phyloP scores from a whole-genome alignment of 225 moss, liverwort and hornwort species.

The Takakia lepidozioides region DNA sequence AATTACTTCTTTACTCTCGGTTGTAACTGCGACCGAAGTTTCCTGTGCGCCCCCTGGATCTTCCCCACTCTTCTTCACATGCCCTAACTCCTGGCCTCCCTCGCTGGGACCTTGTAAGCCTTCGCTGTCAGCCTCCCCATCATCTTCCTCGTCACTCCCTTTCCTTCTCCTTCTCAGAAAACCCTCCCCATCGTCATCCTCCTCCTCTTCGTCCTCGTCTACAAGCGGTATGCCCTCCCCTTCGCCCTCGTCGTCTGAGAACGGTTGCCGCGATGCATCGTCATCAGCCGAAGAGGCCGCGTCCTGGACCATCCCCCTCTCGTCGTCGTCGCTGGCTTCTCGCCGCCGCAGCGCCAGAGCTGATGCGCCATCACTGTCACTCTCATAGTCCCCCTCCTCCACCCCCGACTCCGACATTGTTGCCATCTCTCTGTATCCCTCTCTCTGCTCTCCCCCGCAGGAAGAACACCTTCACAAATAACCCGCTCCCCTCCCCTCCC shows the following conservation, averaged over 20 bases:
- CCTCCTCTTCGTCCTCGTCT: slow-evolving; percentile 51
- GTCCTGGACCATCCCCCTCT: slow-evolving; percentile 39
- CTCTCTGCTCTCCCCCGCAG: too few species aligned
- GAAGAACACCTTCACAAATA: too few species aligned
- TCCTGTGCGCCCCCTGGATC: slow-evolving; percentile 41
- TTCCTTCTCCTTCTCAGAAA: slow-evolving; percentile 59
- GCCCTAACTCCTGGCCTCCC: slow-evolving; percentile 23
- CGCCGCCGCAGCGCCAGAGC: slow-evolving; percentile 82
- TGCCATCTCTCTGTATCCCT: slow-evolving; percentile 22
- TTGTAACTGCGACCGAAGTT: slow-evolving; percentile 17
- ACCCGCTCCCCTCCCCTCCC: too few species aligned
- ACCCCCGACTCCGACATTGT: slow-evolving; percentile 73
- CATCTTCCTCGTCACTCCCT: slow-evolving; percentile 74
- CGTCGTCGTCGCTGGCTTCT: slow-evolving; percentile 93
- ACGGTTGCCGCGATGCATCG: slow-evolving; percentile 41
- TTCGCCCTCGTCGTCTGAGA: slow-evolving; percentile 78
- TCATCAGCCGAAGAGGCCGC: slow-evolving; percentile 47
- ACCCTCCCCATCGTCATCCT: slow-evolving; percentile 24
- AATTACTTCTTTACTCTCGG: slow-evolving; percentile 36
- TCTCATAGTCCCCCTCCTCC: slow-evolving; percentile 95
- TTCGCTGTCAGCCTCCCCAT: slow-evolving; percentile 43
- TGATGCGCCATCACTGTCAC: slow-evolving; percentile 90
- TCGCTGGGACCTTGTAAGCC: slow-evolving; percentile 35
- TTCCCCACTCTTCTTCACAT: slow-evolving; percentile 43
- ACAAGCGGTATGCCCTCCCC: slow-evolving; percentile 43